Evolutionary conservation across 768 basidiomycete genomes (phyloP).

Genomic region (Kwoniella europaea): DNA sequence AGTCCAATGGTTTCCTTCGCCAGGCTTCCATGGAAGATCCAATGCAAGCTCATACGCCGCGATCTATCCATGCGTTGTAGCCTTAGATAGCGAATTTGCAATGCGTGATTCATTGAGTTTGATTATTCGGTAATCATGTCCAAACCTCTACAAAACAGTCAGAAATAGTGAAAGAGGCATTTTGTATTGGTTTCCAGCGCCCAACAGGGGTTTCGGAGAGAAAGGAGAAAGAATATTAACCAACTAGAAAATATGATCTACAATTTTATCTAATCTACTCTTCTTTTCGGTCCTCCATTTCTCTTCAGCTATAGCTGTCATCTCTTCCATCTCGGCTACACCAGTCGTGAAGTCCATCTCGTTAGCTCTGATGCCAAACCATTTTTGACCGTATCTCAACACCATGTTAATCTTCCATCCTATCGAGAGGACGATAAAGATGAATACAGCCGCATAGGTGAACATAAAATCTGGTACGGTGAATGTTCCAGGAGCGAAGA

Average conservation of each 20-base stretch:
- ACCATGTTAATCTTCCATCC: constrained; percentile 20
- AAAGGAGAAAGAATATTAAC: no score
- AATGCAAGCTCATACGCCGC: no score
- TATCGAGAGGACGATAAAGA: constrained; percentile 22
- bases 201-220: no score
- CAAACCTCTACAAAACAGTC: no score
- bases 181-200: no score
- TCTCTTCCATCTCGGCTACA: constrained; percentile 23
- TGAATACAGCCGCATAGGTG: constrained; percentile 25
- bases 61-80: no score
- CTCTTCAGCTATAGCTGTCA: constrained; percentile 20
- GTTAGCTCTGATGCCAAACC: constrained; percentile 8
- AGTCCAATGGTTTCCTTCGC: no score
- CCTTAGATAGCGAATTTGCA: no score
- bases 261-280: constrained; percentile 8
- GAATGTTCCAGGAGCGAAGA: constrained; percentile 24
- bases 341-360: constrained; percentile 30
- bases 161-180: no score
- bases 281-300: constrained; percentile 5
- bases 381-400: background rate
- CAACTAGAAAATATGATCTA: constrained; percentile 12
- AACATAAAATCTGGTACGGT: constrained; percentile 27
- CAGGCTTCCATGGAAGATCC: no score
- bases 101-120: no score
- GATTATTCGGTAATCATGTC: no score